Conservation (phyloP, 1,139 yeast species). For the Magnusiomyces sp. region DNA sequence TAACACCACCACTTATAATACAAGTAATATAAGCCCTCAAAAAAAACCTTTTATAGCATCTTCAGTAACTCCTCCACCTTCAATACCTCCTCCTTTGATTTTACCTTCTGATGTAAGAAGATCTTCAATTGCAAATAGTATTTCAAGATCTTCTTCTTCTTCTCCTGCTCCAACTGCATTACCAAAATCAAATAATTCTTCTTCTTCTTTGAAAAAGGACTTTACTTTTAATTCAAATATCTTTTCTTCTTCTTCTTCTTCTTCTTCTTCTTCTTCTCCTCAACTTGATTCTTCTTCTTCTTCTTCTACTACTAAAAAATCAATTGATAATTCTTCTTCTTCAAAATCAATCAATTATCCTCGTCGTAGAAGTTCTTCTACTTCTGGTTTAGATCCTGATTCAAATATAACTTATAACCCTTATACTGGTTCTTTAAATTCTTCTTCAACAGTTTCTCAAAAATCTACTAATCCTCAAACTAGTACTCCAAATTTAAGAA, state of each 20-base stretch:
- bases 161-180: constrained; percentile 14
- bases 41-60: constrained; percentile 10
- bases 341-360: constrained; percentile 6
- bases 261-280: too few relatives aligned
- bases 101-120: constrained; percentile 28
- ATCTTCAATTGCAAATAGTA: constrained; percentile 18
- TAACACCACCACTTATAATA: too few relatives aligned
- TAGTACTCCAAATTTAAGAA: too few relatives aligned
- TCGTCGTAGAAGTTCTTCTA: not conserved
- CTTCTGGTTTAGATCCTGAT: not conserved
- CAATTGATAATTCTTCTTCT: too few relatives aligned
- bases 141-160: constrained; percentile 15
- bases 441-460: not conserved
- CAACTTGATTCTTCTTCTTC: too few relatives aligned
- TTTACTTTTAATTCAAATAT: constrained; percentile 6
- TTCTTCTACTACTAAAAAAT: too few relatives aligned
- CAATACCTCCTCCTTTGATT: constrained; percentile 19
- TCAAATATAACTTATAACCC: constrained; percentile 2
- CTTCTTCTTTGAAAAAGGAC: constrained; percentile 5
- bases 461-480: too few relatives aligned
- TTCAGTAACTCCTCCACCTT: constrained; percentile 10
- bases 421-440: constrained; percentile 1
- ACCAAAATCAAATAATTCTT: constrained; percentile 3
- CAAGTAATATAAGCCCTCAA: too few relatives aligned
- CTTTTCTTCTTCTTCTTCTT: constrained; percentile 5